Evolutionary conservation across 805 yeast species (phyloP).

Genomic region (Kodamaea kakaduensis): DNA sequence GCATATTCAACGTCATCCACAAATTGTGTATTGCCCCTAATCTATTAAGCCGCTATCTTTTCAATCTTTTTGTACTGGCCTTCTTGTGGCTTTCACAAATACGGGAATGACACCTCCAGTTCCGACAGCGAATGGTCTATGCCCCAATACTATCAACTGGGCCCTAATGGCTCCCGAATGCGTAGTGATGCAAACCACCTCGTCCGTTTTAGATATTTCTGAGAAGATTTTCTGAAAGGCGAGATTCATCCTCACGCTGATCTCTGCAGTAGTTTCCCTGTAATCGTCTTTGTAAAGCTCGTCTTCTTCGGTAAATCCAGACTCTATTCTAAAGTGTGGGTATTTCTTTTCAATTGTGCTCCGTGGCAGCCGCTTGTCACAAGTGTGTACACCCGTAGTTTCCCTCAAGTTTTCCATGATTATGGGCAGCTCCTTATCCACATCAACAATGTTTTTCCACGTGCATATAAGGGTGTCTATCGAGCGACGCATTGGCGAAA

Average conservation of each 20-base stretch:
- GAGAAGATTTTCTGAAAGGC: conserved; percentile 35
- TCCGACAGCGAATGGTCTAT: conserved; percentile 44
- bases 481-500: conserved; percentile 52
- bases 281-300: conserved; percentile 34
- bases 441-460: conserved; percentile 36
- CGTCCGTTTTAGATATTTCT: conserved; percentile 16
- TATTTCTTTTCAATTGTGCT: conserved; percentile 38
- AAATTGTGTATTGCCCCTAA: too few species aligned
- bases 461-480: conserved; percentile 46
- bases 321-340: conserved; percentile 38
- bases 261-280: conserved; percentile 40
- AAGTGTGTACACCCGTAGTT: conserved; percentile 47
- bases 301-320: conserved; percentile 46
- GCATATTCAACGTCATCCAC: too few species aligned
- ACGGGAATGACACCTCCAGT: conserved; percentile 59
- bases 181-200: conserved; percentile 40
- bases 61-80: neutral
- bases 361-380: conserved; percentile 43
- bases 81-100: conserved; percentile 39
- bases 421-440: conserved; percentile 25
- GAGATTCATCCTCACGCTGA: conserved; percentile 32
- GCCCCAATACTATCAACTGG: conserved; percentile 44
- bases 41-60: too few species aligned
- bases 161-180: conserved; percentile 51
- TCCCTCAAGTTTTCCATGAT: conserved; percentile 48